Evolutionary conservation across 768 basidiomycete species (phyloP), one percentile per base, ranked within the genome.

Genomic region (Mycena albidolilacea): DNA sequence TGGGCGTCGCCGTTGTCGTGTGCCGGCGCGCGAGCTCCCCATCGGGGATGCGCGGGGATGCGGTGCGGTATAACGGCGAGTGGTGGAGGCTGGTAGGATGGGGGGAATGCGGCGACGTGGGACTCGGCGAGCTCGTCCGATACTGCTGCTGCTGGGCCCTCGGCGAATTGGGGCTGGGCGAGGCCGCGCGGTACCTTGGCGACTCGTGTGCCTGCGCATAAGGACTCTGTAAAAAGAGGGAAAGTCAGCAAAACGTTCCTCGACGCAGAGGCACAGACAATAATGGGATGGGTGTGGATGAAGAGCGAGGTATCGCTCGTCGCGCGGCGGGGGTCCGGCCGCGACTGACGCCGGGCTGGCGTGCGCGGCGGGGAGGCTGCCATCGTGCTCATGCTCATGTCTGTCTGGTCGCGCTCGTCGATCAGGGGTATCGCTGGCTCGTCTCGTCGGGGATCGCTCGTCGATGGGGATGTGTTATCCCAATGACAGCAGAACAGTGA

Each of bases 11-110:
- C 52, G 60, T 23, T 21, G 71, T 23, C 37, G 71, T 68, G 46
- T 72, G 48, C 66, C 71, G 60, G 52, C 66, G 38, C 12, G 61
- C 19, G 50, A 70, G 52, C 38, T 63, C 61, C 62, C 55, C 39
- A 23, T 58, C 37, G 55, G 14, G 12, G 14, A 46, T 7, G 10
- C 54, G 54, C 21, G 64, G 43, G 17, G 57, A 15, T 0, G 46
- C 7, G 17, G 46, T 9, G 38, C 41, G 17, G n/a, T 19, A 48
- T 37, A 0, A 46, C 21, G 35, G 48, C 30, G 52, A 14, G n/a
- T 35, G n/a, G 14, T 19, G 50, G n/a, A 15, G 30, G 6, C 3
- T 30, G 30, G 30, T 30, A 3, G 30, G 30, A 30, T 30, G 30
- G 2, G 54, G 63, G 10, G 62, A 59, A 19, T 58, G 57, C 30